Conservation (phyloP, 2,329 filamentous ascomycete species). For the Fusarium torulosum region DNA sequence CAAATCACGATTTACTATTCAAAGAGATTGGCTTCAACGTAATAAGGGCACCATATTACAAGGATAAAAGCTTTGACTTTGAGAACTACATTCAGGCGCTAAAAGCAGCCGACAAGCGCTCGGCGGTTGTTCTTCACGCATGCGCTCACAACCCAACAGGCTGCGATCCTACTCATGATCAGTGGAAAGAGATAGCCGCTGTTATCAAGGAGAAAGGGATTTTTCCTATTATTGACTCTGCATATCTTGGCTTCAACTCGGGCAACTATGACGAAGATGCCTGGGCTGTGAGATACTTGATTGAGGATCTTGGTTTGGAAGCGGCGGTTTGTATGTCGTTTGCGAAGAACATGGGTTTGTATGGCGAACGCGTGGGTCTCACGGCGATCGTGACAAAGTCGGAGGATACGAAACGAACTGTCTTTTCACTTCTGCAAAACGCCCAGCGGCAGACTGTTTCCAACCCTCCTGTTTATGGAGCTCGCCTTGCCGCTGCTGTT, state of each 20-base stretch:
- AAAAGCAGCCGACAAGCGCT: constrained; percentile 42
- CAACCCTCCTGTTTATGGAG: constrained; percentile 54
- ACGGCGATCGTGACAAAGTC: constrained; percentile 47
- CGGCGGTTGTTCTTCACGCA: constrained; percentile 54
- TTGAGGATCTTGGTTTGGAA: constrained; percentile 57
- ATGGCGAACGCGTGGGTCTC: constrained; percentile 54
- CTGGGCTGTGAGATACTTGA: constrained; percentile 41
- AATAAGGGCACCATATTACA: constrained; percentile 54
- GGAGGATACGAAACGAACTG: constrained; percentile 27
- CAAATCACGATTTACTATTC: constrained; percentile 57
- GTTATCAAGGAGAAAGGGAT: constrained; percentile 31
- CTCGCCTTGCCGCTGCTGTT: constrained; percentile 52
- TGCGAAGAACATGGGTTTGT: constrained; percentile 69
- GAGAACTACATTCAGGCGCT: constrained; percentile 48
- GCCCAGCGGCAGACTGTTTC: constrained; percentile 53
- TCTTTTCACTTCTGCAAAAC: constrained; percentile 51
- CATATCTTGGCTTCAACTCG: constrained; percentile 44
- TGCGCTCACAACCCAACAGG: constrained; percentile 61
- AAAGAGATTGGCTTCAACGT: constrained; percentile 51
- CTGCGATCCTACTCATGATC: constrained; percentile 50
- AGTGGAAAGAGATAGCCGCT: constrained; percentile 44
- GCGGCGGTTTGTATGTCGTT: constrained; percentile 70
- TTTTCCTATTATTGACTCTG: constrained; percentile 43
- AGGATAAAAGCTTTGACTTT: constrained; percentile 51
- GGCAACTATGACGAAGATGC: constrained; percentile 44